phyloP scores from a whole-genome alignment of 352 stramenopile genomes.

The Phytophthora foliorum region DNA sequence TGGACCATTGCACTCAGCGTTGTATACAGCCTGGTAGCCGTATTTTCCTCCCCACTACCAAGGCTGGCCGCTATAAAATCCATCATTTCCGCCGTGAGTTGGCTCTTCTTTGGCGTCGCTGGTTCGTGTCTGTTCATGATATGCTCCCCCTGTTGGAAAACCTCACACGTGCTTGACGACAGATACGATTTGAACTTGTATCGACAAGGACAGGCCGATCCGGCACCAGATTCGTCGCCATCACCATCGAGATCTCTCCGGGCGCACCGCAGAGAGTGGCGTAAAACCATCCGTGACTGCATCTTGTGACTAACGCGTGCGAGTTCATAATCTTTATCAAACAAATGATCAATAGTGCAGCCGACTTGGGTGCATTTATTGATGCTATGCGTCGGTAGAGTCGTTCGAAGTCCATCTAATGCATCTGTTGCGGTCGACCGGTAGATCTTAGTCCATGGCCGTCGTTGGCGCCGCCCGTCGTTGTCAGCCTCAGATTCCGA shows the following conservation, averaged over 20 bases:
- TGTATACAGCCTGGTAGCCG: background rate
- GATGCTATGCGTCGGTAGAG: conserved; percentile 1
- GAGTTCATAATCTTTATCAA: background rate
- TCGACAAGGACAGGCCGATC: conserved; percentile 2
- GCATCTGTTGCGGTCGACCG: background rate
- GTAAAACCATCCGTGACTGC: background rate
- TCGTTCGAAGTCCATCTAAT: background rate
- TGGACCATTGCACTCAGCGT: background rate
- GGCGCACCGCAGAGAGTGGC: background rate
- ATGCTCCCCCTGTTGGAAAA: background rate
- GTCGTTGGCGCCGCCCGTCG: background rate
- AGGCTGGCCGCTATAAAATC: conserved; percentile 4
- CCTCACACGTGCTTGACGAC: background rate
- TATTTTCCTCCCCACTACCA: background rate
- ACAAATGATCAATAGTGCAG: conserved; percentile 6
- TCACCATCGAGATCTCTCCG: background rate
- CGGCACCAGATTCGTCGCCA: background rate
- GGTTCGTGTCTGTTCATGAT: conserved; percentile 10
- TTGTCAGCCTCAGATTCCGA: background rate
- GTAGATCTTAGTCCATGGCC: conserved; percentile 1
- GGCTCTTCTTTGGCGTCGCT: background rate
- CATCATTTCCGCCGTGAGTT: conserved; percentile 4
- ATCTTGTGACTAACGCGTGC: background rate
- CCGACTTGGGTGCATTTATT: background rate
- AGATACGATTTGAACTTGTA: conserved; percentile 12